Conservation (phyloP, 2,329 filamentous ascomycete genomes). For the Emydomyces testavorans region DNA sequence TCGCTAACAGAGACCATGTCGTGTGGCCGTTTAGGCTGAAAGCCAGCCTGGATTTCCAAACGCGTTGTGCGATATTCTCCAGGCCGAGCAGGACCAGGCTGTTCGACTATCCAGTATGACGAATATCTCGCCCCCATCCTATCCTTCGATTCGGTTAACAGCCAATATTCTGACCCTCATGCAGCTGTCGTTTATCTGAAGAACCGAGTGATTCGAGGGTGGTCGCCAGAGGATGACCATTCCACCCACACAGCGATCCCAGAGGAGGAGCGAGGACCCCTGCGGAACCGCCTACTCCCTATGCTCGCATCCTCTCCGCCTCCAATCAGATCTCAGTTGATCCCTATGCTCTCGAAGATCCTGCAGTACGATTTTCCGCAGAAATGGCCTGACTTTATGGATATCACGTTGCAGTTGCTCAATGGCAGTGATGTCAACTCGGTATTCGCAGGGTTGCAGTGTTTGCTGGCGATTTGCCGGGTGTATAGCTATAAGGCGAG, state of each 20-base stretch:
- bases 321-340: conserved; percentile 79
- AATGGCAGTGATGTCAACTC: conserved; percentile 75
- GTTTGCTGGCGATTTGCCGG: conserved; percentile 83
- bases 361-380: conserved; percentile 90
- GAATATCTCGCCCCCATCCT: conserved; percentile 17
- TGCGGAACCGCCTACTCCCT: conserved; percentile 79
- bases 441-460: conserved; percentile 87
- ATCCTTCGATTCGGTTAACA: neutral
- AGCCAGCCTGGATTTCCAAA: conserved; percentile 81
- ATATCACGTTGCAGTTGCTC: conserved; percentile 79
- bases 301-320: conserved; percentile 70
- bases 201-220: conserved; percentile 88
- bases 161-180: conserved; percentile 12
- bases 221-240: conserved; percentile 66
- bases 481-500: conserved; percentile 90
- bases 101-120: conserved; percentile 78
- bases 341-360: conserved; percentile 90
- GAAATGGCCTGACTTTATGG: conserved; percentile 88
- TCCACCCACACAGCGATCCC: conserved; percentile 63
- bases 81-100: conserved; percentile 72
- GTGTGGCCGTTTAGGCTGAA: conserved; percentile 55
- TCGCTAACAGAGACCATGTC: conserved; percentile 1
- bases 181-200: conserved; percentile 94
- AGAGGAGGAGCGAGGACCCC: conserved; percentile 77
- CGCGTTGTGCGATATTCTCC: conserved; percentile 78